Evolutionary conservation across 768 basidiomycete species (phyloP).

Genomic region (Suillus tomentosus): DNA sequence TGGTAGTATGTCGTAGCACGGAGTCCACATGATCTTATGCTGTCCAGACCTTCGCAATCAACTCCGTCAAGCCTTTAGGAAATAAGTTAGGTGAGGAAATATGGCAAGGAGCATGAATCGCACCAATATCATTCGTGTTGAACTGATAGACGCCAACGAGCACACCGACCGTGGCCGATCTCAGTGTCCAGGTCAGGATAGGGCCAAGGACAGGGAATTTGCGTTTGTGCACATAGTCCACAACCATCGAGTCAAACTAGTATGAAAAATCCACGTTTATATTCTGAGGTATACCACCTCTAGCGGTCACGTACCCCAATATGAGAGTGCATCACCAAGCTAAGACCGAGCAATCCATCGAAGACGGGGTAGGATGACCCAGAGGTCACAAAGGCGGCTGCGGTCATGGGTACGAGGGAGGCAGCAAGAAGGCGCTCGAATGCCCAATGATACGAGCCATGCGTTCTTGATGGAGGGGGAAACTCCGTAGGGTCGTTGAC

Average conservation of each 20-base stretch:
- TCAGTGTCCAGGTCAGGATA: conserved; percentile 71
- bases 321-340: conserved; percentile 92
- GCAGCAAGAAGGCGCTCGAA: conserved; percentile 94
- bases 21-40: conserved; percentile 47
- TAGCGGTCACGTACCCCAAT: conserved; percentile 69
- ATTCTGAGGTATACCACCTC: not conserved
- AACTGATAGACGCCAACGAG: conserved; percentile 95
- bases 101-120: conserved; percentile 32
- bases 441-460: conserved; percentile 91
- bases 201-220: conserved; percentile 86
- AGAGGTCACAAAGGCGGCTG: conserved; percentile 80
- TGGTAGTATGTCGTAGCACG: not conserved
- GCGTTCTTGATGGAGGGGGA: conserved; percentile 74
- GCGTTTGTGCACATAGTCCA: conserved; percentile 91
- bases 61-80: conserved; percentile 74
- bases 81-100: conserved; percentile 1
- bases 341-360: conserved; percentile 86
- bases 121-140: conserved; percentile 98
- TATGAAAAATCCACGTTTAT: not conserved
- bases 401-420: conserved; percentile 84
- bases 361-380: conserved; percentile 78
- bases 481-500: conserved; percentile 95
- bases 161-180: conserved; percentile 75
- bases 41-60: conserved; percentile 80
- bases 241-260: conserved; percentile 74